A percentile compares a stretch with the other conserved stretches of the same genome.
Conservation (phyloP, 2,329 filamentous ascomycete genomes). For the Beauveria bassiana region DNA sequence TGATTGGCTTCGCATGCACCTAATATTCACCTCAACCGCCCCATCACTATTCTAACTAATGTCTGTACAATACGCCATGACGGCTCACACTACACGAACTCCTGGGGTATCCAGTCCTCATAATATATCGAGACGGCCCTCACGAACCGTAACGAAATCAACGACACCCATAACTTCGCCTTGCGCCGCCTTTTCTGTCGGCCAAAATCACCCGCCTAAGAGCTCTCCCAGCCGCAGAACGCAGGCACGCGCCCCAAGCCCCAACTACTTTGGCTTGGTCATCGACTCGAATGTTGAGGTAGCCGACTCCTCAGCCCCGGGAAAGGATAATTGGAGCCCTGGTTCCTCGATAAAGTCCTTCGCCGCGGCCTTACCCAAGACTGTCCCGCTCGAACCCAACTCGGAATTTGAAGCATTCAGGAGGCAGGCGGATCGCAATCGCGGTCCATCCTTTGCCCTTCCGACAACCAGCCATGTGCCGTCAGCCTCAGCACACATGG, state of each 20-base stretch:
- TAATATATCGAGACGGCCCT: constrained; percentile 6
- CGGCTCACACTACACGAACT: constrained; percentile 8
- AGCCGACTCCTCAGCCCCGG: constrained; percentile 55
- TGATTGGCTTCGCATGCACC: background rate
- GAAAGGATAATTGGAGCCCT: constrained; percentile 68
- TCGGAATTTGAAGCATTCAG: constrained; percentile 76
- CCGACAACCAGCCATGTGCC: constrained; percentile 34
- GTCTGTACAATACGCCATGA: constrained; percentile 11
- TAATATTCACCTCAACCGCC: background rate
- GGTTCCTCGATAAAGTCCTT: constrained; percentile 66
- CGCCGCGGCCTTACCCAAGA: constrained; percentile 58
- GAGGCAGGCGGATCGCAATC: constrained; percentile 61
- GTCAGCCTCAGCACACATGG: constrained; percentile 20
- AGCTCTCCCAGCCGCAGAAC: constrained; percentile 31
- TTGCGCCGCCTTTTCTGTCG: constrained; percentile 43
- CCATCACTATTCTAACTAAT: background rate
- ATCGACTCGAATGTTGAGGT: constrained; percentile 54
- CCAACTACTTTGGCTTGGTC: constrained; percentile 80
- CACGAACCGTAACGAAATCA: constrained; percentile 26
- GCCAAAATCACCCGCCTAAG: constrained; percentile 46
- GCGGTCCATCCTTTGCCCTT: constrained; percentile 37
- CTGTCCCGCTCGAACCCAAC: constrained; percentile 66
- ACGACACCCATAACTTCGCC: constrained; percentile 47
- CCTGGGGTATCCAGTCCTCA: constrained; percentile 8
- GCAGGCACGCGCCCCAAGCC: constrained; percentile 49